Base-by-base conservation (phyloP, 768 basidiomycete genomes). In the Lanmaoa pseudosensibilis region DNA sequence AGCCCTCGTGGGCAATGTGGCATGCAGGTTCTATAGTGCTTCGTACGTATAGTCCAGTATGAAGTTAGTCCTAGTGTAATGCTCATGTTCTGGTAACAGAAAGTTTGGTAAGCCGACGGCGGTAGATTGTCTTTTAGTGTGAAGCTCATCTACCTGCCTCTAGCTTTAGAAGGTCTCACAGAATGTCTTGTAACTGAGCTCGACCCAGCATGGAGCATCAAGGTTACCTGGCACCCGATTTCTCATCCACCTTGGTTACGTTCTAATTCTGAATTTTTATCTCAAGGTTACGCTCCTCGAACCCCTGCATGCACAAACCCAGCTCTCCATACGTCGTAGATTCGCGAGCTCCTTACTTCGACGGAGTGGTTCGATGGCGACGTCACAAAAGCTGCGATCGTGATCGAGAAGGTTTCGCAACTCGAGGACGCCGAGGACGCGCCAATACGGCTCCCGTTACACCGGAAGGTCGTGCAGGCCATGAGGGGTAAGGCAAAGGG, bases 1-100 rank as follows among this genome's bases (percentile, higher is more conserved):
- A 2, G 78, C 74, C 4, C 15, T 77, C 7, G 52, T 54, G 0
- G 73, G 63, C 4, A 1, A 1, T 1, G 56, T 64, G 4, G 52
- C 47, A 1, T 10, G 19, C 8, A 64, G 60, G 7, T 64, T 61
- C 27, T 74, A 74, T 34, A 39, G 53, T 27, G 71, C 73, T 30
- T 64, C 69, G 69, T 67, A 8, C 52, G 69, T 61, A 32, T 21
- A 1, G 16, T 43, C 9, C 12, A 16, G 4, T 6, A 3, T 6
- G n/a, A n/a, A n/a, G 5, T 30, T n/a, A 0, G 21, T 25, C 13
- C 9, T 23, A 12, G 2, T 12, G 2, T 12, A 12, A 52, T 15
- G 15, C 32, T 55, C 21, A 57, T 15, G 4, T 2, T 12, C 9
- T 46, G 33, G 0, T 12, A 5, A 55, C 43, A 69, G 61, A n/a